Conservation (phyloP, 345 rosid species). For the Eucalyptus marginata region DNA sequence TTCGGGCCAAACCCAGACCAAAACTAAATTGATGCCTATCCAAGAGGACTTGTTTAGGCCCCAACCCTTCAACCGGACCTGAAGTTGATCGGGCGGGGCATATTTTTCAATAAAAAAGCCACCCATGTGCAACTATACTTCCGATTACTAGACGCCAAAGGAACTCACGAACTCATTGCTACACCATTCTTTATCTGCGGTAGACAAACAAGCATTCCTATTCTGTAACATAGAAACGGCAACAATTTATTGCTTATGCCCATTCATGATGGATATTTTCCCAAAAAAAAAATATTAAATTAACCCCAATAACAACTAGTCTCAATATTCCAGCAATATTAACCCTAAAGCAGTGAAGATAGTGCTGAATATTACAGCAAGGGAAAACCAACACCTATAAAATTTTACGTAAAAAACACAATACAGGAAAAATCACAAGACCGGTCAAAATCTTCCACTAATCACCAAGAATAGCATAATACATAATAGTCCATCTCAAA, state of each 20-base stretch:
- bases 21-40: not conserved
- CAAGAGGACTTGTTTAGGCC: not conserved
- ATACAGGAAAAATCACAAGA: not conserved
- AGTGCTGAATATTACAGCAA: not conserved
- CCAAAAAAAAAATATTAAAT: not conserved
- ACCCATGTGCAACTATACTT: not conserved
- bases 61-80: too few relatives aligned
- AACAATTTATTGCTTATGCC: too few relatives aligned
- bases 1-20: not conserved
- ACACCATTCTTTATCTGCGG: not conserved
- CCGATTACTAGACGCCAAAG: too few relatives aligned
- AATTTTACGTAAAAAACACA: not conserved
- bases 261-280: not conserved
- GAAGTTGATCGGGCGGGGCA: too few relatives aligned
- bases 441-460: rapidly evolving
- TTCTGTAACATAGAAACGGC: not conserved
- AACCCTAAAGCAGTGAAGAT: not conserved
- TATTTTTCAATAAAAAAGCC: not conserved
- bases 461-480: not conserved
- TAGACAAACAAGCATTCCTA: not conserved
- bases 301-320: not conserved
- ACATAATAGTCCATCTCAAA: too few relatives aligned
- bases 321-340: too few relatives aligned
- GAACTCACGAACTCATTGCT: not conserved
- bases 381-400: not conserved